phyloP scores from a whole-genome alignment of 139 green algal species.

The Chlorella vulgaris region DNA sequence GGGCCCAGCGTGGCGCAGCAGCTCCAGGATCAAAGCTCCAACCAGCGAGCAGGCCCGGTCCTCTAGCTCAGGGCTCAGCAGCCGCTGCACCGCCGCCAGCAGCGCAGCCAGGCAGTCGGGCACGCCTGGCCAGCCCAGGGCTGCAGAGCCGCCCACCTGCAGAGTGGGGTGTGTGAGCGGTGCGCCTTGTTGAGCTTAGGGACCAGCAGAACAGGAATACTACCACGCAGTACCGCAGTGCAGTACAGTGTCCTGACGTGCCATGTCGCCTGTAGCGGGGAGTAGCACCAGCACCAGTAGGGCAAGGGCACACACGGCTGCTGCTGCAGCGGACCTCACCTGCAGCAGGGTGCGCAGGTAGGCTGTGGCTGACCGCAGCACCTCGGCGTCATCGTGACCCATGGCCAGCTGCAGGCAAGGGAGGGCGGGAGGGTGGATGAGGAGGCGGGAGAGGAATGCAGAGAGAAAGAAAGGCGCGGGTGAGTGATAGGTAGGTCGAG shows the following conservation, averaged over 20 bases:
- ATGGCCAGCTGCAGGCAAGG: background rate
- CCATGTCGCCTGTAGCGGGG: background rate
- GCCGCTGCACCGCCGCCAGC: constrained; percentile 41
- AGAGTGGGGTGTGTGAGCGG: background rate
- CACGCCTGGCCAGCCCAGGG: constrained; percentile 44
- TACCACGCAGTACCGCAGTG: too few species aligned
- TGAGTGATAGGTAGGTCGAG: too few species aligned
- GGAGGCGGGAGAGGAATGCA: background rate
- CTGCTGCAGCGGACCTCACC: background rate
- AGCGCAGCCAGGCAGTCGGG: constrained; percentile 33
- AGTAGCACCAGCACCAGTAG: background rate
- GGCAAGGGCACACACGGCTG: background rate
- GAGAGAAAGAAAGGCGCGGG: background rate
- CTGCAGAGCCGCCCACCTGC: constrained; percentile 40
- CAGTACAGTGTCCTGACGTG: background rate
- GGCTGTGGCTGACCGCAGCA: constrained; percentile 28
- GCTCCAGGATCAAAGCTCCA: constrained; percentile 48
- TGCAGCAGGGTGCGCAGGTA: constrained; percentile 25
- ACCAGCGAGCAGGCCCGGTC: constrained; percentile 48
- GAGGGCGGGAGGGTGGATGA: background rate
- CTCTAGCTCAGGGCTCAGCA: constrained; percentile 52
- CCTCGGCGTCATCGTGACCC: constrained; percentile 18
- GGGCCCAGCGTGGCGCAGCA: constrained; percentile 52
- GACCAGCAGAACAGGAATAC: background rate
- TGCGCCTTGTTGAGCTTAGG: background rate